Conservation (phyloP, 2,329 filamentous ascomycete genomes). For the Hymenoscyphus occultus region DNA sequence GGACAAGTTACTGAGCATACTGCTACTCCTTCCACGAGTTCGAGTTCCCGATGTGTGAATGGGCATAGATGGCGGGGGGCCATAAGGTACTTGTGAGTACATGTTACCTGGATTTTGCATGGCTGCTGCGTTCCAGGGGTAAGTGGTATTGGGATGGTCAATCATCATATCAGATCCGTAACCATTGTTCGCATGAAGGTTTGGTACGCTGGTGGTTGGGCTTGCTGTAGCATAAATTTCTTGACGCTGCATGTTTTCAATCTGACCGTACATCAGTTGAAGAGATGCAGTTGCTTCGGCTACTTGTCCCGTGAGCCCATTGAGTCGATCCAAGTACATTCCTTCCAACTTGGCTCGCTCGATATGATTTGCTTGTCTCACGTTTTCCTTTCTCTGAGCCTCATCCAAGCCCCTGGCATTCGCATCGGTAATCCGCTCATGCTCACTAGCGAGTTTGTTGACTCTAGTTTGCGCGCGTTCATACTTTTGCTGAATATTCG, state of each 20-base stretch:
- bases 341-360: slow-evolving; percentile 30
- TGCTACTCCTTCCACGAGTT: slow-evolving; percentile 57
- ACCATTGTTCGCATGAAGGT: slow-evolving; percentile 14
- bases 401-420: slow-evolving; percentile 52
- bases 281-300: slow-evolving; percentile 17
- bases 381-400: slow-evolving; percentile 34
- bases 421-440: slow-evolving; percentile 66
- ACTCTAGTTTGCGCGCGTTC: slow-evolving; percentile 72
- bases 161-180: slow-evolving; percentile 15
- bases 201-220: slow-evolving; percentile 24
- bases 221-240: slow-evolving; percentile 23
- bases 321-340: slow-evolving; percentile 29
- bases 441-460: slow-evolving; percentile 69
- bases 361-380: slow-evolving; percentile 29
- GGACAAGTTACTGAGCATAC: slow-evolving; percentile 66
- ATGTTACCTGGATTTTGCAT: slow-evolving; percentile 13
- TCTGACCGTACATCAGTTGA: slow-evolving; percentile 15
- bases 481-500: slow-evolving; percentile 61
- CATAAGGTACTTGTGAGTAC: slow-evolving; percentile 14
- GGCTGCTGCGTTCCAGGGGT: slow-evolving; percentile 29
- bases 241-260: slow-evolving; percentile 12
- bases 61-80: slow-evolving; percentile 6
- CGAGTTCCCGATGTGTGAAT: slow-evolving; percentile 18
- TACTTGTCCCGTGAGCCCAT: slow-evolving; percentile 21
- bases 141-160: slow-evolving; percentile 16